These are phyloP conservation scores for Stemphylium beticola DNA, from an alignment of 2,329 filamentous ascomycete genomes.

Conservation along the genomic window DNA sequence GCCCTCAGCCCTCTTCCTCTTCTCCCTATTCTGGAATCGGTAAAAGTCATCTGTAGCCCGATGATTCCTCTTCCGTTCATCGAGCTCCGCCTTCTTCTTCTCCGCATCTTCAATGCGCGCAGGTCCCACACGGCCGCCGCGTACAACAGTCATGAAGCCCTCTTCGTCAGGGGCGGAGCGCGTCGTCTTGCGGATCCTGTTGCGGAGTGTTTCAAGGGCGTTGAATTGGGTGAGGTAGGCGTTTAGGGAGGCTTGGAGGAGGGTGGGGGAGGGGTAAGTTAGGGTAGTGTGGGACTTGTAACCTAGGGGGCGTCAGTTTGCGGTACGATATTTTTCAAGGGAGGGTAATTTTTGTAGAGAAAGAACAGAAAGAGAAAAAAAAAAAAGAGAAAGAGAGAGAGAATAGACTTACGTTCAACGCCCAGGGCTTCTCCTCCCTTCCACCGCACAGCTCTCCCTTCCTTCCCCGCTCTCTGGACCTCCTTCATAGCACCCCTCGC, in stretches of 20 bases:
- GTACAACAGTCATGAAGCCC: conserved; percentile 90
- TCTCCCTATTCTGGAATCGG: conserved; percentile 81
- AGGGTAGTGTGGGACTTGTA: conserved; percentile 71
- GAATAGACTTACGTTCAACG: conserved; percentile 56
- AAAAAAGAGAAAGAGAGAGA: conserved; percentile 16
- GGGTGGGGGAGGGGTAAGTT: conserved; percentile 70
- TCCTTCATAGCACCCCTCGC: conserved; percentile 79
- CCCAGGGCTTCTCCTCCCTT: conserved; percentile 58
- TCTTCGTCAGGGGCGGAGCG: conserved; percentile 89
- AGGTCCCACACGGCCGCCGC: conserved; percentile 73
- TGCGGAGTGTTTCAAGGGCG: conserved; percentile 69
- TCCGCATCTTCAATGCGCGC: conserved; percentile 72
- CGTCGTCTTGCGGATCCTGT: conserved; percentile 65
- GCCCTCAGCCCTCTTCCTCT: conserved; percentile 75
- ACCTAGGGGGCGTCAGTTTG: conserved; percentile 48
- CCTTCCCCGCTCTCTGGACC: conserved; percentile 64
- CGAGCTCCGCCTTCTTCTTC: conserved; percentile 62
- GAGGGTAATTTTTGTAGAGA: not conserved
- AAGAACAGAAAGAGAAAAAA: conserved; percentile 13
- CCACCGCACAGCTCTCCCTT: conserved; percentile 70
- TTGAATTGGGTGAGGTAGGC: conserved; percentile 83
- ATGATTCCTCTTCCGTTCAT: conserved; percentile 63
- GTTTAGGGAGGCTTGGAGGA: conserved; percentile 77
- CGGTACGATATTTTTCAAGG: not conserved
- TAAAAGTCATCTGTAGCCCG: conserved; percentile 73